Percentiles rank a stretch among this genome's conserved stretches.
phyloP scores from a whole-genome alignment of 2,329 filamentous ascomycete species.

The Chrysosporium keratinophilum region DNA sequence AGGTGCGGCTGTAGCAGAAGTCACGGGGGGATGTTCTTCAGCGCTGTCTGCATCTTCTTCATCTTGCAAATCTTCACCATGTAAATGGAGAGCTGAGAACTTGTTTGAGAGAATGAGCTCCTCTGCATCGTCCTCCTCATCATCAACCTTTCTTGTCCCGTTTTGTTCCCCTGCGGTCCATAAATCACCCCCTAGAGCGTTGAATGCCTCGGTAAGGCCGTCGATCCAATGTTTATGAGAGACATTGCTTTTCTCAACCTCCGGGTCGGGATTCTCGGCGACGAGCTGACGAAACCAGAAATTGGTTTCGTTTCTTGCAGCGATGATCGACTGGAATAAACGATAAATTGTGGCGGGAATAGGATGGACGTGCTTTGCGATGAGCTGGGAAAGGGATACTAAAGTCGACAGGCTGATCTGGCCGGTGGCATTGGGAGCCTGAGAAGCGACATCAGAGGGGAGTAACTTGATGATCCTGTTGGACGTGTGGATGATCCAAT shows the following conservation, averaged over 20 bases:
- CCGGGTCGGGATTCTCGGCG: constrained; percentile 26
- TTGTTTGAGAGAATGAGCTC: constrained; percentile 23
- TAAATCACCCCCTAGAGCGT: constrained; percentile 27
- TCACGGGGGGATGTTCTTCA: constrained; percentile 5
- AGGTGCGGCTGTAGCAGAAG: constrained; percentile 8
- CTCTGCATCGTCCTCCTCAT: constrained; percentile 19
- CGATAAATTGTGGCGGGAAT: constrained; percentile 29
- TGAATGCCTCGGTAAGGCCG: constrained; percentile 30
- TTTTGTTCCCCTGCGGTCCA: constrained; percentile 18
- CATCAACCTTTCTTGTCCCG: constrained; percentile 4
- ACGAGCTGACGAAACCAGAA: constrained; percentile 27
- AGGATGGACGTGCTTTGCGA: constrained; percentile 27
- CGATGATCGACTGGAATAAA: constrained; percentile 34
- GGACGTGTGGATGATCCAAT: constrained; percentile 26
- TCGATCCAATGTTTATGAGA: constrained; percentile 39
- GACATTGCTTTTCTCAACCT: constrained; percentile 32
- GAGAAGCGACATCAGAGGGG: constrained; percentile 3
- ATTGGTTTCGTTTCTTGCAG: constrained; percentile 25
- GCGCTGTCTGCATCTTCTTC: constrained; percentile 12
- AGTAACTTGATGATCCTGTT: constrained; percentile 28
- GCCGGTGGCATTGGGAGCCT: constrained; percentile 27
- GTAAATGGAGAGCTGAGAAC: constrained; percentile 22
- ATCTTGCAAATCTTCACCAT: constrained; percentile 15
- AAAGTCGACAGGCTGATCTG: constrained; percentile 31
- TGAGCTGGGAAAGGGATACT: constrained; percentile 33